Base-by-base conservation (phyloP, 78 protist genomes). In the Dictyostelium capitatum region DNA sequence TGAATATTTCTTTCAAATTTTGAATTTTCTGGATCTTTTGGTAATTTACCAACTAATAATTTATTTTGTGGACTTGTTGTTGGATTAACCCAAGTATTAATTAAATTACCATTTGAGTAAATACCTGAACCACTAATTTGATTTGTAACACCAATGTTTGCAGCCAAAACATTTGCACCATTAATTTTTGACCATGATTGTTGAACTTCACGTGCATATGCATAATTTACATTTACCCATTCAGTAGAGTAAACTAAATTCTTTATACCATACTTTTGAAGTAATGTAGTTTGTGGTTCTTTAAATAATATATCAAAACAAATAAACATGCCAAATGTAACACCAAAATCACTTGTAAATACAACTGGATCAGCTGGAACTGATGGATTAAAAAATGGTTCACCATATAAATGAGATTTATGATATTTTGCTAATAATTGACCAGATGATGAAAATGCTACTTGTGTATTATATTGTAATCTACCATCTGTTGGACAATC, bases 251-350 rank as follows among this genome's bases (percentile, higher is more conserved):
- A 59, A 9, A 65, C 37, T 6, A 65, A 46, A 59, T 46, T 59
- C 0, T 81, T 15, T n/a, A 65, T 47, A 47, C 41, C 43, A 47
- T 65, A 47, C 75, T 81, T 57, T 65, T 81, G 28, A 59, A 81
- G 28, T 9, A 81, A 28, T 6, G 47, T 25, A n/a, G 17, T 59
- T 28, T 81, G 89, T 62, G 91, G 91, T 28, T 84, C 79, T 23
- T 57, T 19, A 8, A 47, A 84, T 19, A 62, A 0, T 14, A 75
- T 54, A 62, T 84, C 91, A 32, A 62, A 84, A 7, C 91, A 84
- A 84, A 84, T 84, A 54, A 84, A 28, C 74, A 69, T 78, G 9
- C 91, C 91, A 84, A 84, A 84, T 46, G 65, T 75, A 28, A 84
- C 91, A 28, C 28, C 28, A 51, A 84, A 84, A 64, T 46, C 41